Conservation (phyloP, 495 filamentous ascomycete species). For the Xanthoparmelia taractica region DNA sequence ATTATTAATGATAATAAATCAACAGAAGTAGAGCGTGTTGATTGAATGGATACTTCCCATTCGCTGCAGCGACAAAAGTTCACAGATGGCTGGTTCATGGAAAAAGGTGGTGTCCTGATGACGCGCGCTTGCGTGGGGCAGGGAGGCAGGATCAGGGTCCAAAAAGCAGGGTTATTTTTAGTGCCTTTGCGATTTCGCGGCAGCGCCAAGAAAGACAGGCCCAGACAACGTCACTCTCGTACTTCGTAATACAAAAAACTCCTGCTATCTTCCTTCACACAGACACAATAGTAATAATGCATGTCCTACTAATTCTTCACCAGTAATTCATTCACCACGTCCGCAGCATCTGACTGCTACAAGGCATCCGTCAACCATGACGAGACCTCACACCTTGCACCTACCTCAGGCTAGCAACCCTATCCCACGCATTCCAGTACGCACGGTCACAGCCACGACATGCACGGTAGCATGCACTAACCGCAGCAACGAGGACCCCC, state of each 20-base stretch:
- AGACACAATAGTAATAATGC: too few relatives aligned
- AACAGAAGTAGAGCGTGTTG: too few relatives aligned
- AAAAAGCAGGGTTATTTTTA: constrained; percentile 3
- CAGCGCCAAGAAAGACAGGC: not conserved
- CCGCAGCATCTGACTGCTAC: constrained; percentile 1
- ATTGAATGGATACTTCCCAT: not conserved
- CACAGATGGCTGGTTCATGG: not conserved
- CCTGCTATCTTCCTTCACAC: too few relatives aligned
- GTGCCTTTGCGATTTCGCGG: not conserved
- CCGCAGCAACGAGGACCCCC: not conserved
- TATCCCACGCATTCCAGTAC: too few relatives aligned
- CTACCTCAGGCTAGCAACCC: not conserved
- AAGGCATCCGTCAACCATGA: not conserved
- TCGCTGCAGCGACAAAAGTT: not conserved
- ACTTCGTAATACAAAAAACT: too few relatives aligned
- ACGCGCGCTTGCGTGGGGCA: not conserved
- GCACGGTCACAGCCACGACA: not conserved
- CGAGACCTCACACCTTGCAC: not conserved
- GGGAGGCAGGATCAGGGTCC: too few relatives aligned
- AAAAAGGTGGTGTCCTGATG: not conserved
- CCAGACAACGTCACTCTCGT: too few relatives aligned
- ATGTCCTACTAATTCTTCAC: too few relatives aligned
- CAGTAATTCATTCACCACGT: not conserved
- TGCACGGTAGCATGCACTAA: not conserved
- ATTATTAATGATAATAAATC: too few relatives aligned